Conservation (phyloP, 2,329 filamentous ascomycete genomes). For the Neonectria ditissima region DNA sequence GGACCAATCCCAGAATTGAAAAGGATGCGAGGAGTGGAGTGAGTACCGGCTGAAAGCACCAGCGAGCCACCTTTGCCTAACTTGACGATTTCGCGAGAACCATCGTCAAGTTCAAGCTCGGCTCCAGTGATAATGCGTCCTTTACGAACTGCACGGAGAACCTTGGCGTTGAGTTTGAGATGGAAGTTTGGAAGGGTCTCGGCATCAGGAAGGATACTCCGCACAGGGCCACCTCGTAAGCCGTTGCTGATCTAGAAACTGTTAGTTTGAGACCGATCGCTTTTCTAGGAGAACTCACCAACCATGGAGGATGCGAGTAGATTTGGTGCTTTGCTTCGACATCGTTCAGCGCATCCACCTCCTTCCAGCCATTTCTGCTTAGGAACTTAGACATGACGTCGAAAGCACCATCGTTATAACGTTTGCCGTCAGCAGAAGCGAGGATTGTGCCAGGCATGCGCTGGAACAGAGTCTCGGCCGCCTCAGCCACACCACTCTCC, state of each 20-base stretch:
- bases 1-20: conserved; percentile 72
- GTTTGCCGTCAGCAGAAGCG: conserved; percentile 73
- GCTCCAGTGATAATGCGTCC: conserved; percentile 72
- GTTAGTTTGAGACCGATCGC: not conserved
- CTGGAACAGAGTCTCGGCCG: conserved; percentile 74
- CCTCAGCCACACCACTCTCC: conserved; percentile 62
- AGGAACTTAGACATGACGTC: conserved; percentile 71
- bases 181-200: conserved; percentile 71
- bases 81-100: conserved; percentile 68
- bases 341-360: conserved; percentile 69
- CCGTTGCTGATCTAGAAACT: conserved; percentile 68
- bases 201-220: conserved; percentile 75
- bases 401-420: conserved; percentile 75
- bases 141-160: conserved; percentile 73
- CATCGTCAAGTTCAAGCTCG: conserved; percentile 68
- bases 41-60: conserved; percentile 74
- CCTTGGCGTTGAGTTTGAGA: conserved; percentile 72
- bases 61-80: conserved; percentile 71
- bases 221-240: conserved; percentile 75
- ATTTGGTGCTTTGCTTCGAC: conserved; percentile 73
- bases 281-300: conserved; percentile 25
- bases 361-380: conserved; percentile 69
- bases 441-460: conserved; percentile 59
- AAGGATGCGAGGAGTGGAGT: conserved; percentile 75
- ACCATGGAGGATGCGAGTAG: conserved; percentile 74